Evolutionary conservation across 1,284 basidiomycete species (phyloP).

Genomic region (Pseudozyma thailandica): DNA sequence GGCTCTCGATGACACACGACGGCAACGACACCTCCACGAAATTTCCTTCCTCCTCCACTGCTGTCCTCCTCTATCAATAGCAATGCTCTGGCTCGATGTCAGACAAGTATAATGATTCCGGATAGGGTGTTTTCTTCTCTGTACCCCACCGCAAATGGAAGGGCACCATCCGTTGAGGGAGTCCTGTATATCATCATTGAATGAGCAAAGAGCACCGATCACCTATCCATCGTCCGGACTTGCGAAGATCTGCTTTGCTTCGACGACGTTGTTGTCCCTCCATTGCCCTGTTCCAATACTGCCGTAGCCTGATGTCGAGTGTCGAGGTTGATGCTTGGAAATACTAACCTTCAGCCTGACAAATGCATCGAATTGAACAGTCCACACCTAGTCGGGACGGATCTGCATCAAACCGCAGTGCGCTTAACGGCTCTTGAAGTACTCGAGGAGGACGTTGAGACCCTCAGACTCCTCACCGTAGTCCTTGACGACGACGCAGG

Average conservation of each 20-base stretch:
- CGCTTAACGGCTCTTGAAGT: constrained; percentile 85
- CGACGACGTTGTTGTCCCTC: not conserved
- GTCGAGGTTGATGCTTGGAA: not conserved
- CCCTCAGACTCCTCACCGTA: constrained; percentile 96
- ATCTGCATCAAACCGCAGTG: not conserved
- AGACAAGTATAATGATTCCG: constrained; percentile 61
- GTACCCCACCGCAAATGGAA: constrained; percentile 35
- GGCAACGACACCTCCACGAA: not conserved
- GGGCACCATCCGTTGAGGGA: constrained; percentile 60
- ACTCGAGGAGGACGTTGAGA: constrained; percentile 93
- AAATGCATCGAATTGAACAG: constrained; percentile 4
- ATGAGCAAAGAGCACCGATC: constrained; percentile 33
- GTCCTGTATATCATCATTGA: constrained; percentile 59
- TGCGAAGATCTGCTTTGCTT: not conserved
- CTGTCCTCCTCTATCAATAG: not conserved
- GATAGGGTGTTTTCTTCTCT: constrained; percentile 56
- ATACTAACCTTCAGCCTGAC: constrained; percentile 46
- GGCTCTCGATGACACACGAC: not conserved
- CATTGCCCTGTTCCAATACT: not conserved
- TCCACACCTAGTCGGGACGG: not conserved
- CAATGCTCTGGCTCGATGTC: constrained; percentile 46
- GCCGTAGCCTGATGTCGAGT: not conserved
- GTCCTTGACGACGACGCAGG: constrained; percentile 97
- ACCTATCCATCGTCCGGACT: not conserved
- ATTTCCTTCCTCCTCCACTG: not conserved